Evolutionary conservation across 2,329 filamentous ascomycete genomes (phyloP).

Genomic region (Hymenoscyphus scutula): DNA sequence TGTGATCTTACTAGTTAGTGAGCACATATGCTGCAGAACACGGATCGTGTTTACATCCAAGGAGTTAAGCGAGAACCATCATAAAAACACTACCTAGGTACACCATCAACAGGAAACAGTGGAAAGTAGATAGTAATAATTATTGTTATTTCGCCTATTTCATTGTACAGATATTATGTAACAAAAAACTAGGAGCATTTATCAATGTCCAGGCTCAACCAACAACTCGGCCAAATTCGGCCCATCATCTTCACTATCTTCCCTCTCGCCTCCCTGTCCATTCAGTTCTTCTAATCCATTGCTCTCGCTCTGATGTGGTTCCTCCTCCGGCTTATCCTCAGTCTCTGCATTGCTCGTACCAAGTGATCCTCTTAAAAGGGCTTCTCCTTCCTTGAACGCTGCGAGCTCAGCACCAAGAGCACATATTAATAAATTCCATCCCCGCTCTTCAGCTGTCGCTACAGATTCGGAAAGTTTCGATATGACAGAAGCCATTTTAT

Average conservation of each 20-base stretch:
- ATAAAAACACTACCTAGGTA: too few species aligned
- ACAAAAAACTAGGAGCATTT: neutral
- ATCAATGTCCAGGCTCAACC: slow-evolving; percentile 24
- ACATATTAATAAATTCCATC: slow-evolving; percentile 73
- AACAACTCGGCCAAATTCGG: slow-evolving; percentile 30
- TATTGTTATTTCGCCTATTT: neutral
- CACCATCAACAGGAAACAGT: too few species aligned
- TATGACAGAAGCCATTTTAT: slow-evolving; percentile 59
- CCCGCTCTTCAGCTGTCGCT: slow-evolving; percentile 54
- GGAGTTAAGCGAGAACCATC: too few species aligned
- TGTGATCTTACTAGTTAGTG: too few species aligned
- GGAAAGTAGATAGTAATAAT: too few species aligned
- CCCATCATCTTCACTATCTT: slow-evolving; percentile 29
- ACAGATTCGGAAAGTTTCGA: slow-evolving; percentile 53
- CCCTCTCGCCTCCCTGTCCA: neutral
- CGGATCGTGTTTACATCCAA: too few species aligned
- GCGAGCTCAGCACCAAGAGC: slow-evolving; percentile 73
- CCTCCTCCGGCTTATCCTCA: slow-evolving; percentile 8
- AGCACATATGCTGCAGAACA: too few species aligned
- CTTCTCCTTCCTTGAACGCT: slow-evolving; percentile 60
- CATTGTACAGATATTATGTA: slow-evolving; percentile 2
- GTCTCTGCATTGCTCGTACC: neutral
- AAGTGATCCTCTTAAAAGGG: slow-evolving; percentile 46
- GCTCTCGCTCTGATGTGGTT: neutral
- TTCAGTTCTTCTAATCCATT: neutral